These are phyloP conservation scores for Cruciata laevipes DNA, from an alignment of 257 asterid genomes.

Conservation along the genomic window DNA sequence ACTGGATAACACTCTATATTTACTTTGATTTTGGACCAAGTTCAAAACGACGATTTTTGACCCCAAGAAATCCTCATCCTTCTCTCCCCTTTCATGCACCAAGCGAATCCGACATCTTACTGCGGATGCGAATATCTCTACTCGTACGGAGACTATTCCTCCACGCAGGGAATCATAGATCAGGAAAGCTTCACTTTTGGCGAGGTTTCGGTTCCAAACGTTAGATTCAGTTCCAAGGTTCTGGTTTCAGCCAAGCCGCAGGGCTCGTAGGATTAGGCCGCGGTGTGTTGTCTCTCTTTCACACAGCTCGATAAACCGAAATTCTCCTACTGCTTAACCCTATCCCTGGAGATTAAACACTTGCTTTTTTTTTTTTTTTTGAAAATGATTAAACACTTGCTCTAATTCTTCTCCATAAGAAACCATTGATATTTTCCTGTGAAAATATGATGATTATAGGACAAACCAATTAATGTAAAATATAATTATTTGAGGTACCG, in stretches of 20 bases:
- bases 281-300: slow-evolving; percentile 64
- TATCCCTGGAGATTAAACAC: too few species aligned
- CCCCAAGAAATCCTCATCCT: slow-evolving; percentile 51
- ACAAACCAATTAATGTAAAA: too few species aligned
- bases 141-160: slow-evolving; percentile 70
- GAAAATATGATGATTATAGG: too few species aligned
- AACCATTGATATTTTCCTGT: too few species aligned
- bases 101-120: slow-evolving; percentile 40
- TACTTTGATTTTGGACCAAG: too few species aligned
- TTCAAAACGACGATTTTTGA: slow-evolving; percentile 50
- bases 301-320: slow-evolving; percentile 73
- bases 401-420: too few species aligned
- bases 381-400: too few species aligned
- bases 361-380: too few species aligned
- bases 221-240: slow-evolving; percentile 72
- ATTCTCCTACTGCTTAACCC: slow-evolving; percentile 69
- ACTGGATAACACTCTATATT: too few species aligned
- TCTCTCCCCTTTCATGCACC: slow-evolving; percentile 39
- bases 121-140: slow-evolving; percentile 63
- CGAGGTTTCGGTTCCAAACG: slow-evolving; percentile 29
- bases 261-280: slow-evolving; percentile 85
- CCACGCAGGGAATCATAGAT: slow-evolving; percentile 62
- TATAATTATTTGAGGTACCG: too few species aligned
- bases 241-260: slow-evolving; percentile 63
- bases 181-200: slow-evolving; percentile 57